phyloP scores from a whole-genome alignment of 2,329 filamentous ascomycete species.

The Beauveria asiatica region DNA sequence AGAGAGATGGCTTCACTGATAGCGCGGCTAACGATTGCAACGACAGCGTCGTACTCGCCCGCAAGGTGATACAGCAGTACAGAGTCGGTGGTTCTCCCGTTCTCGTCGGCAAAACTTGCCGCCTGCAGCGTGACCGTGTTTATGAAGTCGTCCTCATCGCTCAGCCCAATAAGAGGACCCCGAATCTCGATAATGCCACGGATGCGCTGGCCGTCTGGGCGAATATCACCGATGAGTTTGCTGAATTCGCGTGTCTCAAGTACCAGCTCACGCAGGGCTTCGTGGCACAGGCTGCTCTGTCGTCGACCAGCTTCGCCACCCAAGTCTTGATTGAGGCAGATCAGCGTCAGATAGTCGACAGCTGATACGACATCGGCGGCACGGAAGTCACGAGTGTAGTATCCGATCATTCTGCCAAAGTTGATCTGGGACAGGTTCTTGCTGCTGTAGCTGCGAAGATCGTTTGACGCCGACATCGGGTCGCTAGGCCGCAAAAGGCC shows the following conservation, averaged over 20 bases:
- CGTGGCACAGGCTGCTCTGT: constrained; percentile 78
- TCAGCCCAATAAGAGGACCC: constrained; percentile 69
- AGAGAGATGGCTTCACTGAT: constrained; percentile 83
- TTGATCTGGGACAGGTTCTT: constrained; percentile 74
- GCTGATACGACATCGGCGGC: constrained; percentile 82
- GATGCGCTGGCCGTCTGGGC: constrained; percentile 75
- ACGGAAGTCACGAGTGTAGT: constrained; percentile 94
- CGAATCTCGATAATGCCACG: constrained; percentile 82
- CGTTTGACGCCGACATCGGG: constrained; percentile 63
- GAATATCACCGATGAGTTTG: constrained; percentile 84
- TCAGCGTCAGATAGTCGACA: constrained; percentile 84
- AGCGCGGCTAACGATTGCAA: constrained; percentile 79
- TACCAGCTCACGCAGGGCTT: constrained; percentile 86
- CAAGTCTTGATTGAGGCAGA: constrained; percentile 85
- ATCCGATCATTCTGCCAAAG: constrained; percentile 86
- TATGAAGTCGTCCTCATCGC: constrained; percentile 75
- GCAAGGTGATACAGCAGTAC: constrained; percentile 92
- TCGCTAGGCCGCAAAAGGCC: constrained; percentile 82
- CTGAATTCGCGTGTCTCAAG: constrained; percentile 97
- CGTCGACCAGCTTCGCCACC: constrained; percentile 64
- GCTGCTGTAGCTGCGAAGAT: constrained; percentile 58
- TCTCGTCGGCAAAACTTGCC: constrained; percentile 87
- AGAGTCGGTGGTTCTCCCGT: constrained; percentile 85
- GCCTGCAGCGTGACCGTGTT: constrained; percentile 89
- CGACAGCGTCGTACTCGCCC: constrained; percentile 91